phyloP scores from a whole-genome alignment of 768 basidiomycete species.

The Pleurotus tuber-regium region DNA sequence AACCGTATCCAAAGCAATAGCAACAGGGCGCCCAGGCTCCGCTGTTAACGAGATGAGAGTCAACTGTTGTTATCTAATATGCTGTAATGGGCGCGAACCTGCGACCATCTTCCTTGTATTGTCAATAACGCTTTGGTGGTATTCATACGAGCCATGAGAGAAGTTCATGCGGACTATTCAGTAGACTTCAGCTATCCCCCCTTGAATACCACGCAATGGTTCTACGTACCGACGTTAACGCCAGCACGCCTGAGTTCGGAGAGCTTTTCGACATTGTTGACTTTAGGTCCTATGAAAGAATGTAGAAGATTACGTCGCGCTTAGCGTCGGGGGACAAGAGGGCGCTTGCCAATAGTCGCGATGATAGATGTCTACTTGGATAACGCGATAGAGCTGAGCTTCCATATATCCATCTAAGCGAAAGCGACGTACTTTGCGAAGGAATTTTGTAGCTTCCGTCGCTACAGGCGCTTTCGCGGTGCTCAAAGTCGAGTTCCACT shows the following conservation, averaged over 20 bases:
- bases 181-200: neutral
- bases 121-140: slow-evolving; percentile 98
- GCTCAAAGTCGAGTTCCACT: slow-evolving; percentile 87
- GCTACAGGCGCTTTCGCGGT: slow-evolving; percentile 69
- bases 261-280: slow-evolving; percentile 89
- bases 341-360: slow-evolving; percentile 85
- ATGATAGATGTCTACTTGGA: slow-evolving; percentile 88
- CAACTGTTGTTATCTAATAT: slow-evolving; percentile 11
- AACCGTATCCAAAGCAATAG: slow-evolving; percentile 97
- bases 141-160: slow-evolving; percentile 97
- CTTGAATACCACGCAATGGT: neutral
- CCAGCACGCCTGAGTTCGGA: slow-evolving; percentile 83
- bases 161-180: slow-evolving; percentile 98
- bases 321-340: slow-evolving; percentile 10
- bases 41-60: slow-evolving; percentile 32
- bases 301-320: slow-evolving; percentile 11
- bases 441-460: slow-evolving; percentile 77
- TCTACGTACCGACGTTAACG: slow-evolving; percentile 95
- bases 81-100: slow-evolving; percentile 40
- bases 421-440: slow-evolving; percentile 73
- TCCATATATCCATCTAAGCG: slow-evolving; percentile 1
- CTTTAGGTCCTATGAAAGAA: slow-evolving; percentile 75
- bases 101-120: slow-evolving; percentile 88
- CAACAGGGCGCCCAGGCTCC: slow-evolving; percentile 87
- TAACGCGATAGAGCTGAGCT: slow-evolving; percentile 9